Conservation (phyloP, 352 stramenopile genomes). For the Globisporangium barbulae region DNA sequence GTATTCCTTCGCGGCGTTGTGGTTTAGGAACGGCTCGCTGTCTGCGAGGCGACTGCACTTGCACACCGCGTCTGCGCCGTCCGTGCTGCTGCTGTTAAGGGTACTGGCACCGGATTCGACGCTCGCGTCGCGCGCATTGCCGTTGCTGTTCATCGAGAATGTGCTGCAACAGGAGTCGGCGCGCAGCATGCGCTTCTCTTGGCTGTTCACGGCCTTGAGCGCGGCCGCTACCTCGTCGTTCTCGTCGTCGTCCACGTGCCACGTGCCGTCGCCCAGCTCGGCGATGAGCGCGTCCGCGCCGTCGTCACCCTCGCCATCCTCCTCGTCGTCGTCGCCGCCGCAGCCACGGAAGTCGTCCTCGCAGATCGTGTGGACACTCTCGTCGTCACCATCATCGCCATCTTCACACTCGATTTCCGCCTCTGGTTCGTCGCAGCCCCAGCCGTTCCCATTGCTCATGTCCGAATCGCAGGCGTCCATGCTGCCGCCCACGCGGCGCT, state of each 20-base stretch:
- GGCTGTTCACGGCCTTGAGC: constrained; percentile 17
- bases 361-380: constrained; percentile 24
- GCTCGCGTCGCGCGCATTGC: background rate
- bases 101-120: background rate
- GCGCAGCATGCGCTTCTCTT: constrained; percentile 23
- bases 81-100: background rate
- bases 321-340: constrained; percentile 22
- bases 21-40: constrained; percentile 23
- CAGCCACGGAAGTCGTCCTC: constrained; percentile 12
- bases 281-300: constrained; percentile 31
- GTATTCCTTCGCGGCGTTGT: constrained; percentile 37
- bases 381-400: constrained; percentile 22
- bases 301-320: constrained; percentile 24
- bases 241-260: constrained; percentile 32
- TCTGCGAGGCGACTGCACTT: background rate
- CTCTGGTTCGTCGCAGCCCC: constrained; percentile 11
- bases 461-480: constrained; percentile 1
- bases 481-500: constrained; percentile 19
- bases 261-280: constrained; percentile 27
- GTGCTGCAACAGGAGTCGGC: constrained; percentile 21
- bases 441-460: background rate
- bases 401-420: background rate
- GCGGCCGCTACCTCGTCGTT: constrained; percentile 13
- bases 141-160: constrained; percentile 8
- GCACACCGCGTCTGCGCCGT: background rate